phyloP scores from a whole-genome alignment of 257 asterid genomes.

The Echium plantagineum region DNA sequence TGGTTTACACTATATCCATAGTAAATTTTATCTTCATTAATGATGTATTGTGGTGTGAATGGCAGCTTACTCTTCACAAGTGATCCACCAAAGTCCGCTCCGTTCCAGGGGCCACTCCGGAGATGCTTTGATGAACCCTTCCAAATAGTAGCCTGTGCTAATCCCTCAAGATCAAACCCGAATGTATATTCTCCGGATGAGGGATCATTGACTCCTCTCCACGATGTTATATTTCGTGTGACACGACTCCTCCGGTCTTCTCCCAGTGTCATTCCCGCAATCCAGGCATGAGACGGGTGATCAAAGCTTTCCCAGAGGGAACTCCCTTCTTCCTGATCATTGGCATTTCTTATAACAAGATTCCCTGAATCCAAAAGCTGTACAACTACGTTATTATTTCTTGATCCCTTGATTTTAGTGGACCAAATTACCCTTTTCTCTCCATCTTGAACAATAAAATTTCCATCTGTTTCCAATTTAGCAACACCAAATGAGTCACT shows the following conservation, averaged over 20 bases:
- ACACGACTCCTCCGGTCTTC: conserved; percentile 14
- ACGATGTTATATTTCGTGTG: conserved; percentile 15
- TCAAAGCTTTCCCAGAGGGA: conserved; percentile 26
- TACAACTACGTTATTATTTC: conserved; percentile 11
- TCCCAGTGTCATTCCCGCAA: conserved; percentile 27
- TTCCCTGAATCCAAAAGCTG: conserved; percentile 26
- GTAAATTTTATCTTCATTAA: conserved; percentile 14
- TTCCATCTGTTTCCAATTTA: conserved; percentile 4
- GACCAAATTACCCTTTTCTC: conserved; percentile 13
- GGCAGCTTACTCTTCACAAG: background rate
- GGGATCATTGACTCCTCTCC: conserved; percentile 32
- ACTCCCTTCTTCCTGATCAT: conserved; percentile 10
- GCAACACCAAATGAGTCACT: conserved; percentile 5
- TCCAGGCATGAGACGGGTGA: conserved; percentile 17
- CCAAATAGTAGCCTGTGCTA: conserved; percentile 18
- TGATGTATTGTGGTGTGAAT: background rate
- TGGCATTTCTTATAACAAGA: conserved; percentile 25
- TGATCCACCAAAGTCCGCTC: conserved; percentile 28
- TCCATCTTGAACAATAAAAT: conserved; percentile 5
- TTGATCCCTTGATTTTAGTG: conserved; percentile 2
- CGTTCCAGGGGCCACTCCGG: conserved; percentile 45
- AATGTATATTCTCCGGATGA: conserved; percentile 20
- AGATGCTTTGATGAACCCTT: background rate
- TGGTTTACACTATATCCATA: conserved; percentile 11
- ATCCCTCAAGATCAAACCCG: conserved; percentile 18